These are phyloP conservation scores for Silene conica DNA, from an alignment of 148 eudicot genomes.

Conservation along the genomic window DNA sequence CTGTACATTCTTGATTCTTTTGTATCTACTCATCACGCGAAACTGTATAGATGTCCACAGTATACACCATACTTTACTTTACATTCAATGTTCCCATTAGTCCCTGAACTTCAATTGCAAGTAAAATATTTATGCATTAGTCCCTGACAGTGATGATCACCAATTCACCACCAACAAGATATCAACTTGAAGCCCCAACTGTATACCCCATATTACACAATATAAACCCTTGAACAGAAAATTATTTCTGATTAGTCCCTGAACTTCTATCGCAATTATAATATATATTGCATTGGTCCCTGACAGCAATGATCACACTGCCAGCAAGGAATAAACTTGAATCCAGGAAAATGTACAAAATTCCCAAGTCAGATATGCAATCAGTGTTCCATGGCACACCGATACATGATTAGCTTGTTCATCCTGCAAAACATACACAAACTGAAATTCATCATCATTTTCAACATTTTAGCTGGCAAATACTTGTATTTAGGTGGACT, in stretches of 20 bases:
- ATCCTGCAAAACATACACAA: slow-evolving; percentile 17
- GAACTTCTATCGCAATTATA: slow-evolving; percentile 17
- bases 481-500: background rate
- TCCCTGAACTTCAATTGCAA: slow-evolving; percentile 14
- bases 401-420: slow-evolving; percentile 16
- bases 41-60: slow-evolving; percentile 1
- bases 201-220: background rate
- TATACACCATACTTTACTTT: slow-evolving; percentile 14
- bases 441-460: background rate
- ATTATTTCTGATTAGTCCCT: slow-evolving; percentile 3
- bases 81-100: background rate
- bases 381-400: slow-evolving; percentile 9
- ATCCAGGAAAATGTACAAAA: slow-evolving; percentile 2
- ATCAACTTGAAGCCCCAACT: slow-evolving; percentile 1
- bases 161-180: background rate
- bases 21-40: slow-evolving; percentile 9
- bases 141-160: slow-evolving; percentile 8
- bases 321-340: background rate
- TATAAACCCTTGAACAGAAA: slow-evolving; percentile 1
- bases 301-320: background rate
- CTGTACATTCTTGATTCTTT: slow-evolving; percentile 24
- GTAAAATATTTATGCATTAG: slow-evolving; percentile 8
- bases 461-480: no score
- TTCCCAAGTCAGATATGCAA: slow-evolving; percentile 8
- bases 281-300: slow-evolving; percentile 15